A percentile compares a stretch with the other conserved stretches of the same genome.
phyloP scores from a whole-genome alignment of 352 stramenopile species.

The Phytophthora hibernalis region DNA sequence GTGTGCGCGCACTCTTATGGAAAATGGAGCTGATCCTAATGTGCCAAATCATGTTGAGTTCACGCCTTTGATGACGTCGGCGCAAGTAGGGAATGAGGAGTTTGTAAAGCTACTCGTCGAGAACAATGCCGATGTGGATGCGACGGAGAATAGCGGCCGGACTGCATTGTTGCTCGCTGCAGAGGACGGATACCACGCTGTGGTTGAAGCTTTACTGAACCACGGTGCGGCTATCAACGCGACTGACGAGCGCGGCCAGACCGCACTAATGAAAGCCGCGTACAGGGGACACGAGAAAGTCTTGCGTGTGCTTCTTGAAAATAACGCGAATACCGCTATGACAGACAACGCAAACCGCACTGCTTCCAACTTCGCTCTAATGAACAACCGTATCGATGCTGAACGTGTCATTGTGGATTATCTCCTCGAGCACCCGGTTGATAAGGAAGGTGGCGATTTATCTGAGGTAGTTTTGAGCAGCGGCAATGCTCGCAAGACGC shows the following conservation, averaged over 20 bases:
- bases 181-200: conserved; percentile 2
- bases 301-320: conserved; percentile 9
- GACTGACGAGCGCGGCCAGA: neutral
- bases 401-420: conserved; percentile 2
- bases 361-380: neutral
- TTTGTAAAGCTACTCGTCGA: conserved; percentile 4
- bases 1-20: neutral
- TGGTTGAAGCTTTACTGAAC: conserved; percentile 2
- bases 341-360: conserved; percentile 3
- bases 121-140: neutral
- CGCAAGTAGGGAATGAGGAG: neutral
- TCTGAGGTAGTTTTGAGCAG: neutral
- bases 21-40: neutral
- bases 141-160: neutral
- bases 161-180: conserved; percentile 6
- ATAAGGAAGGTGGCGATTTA: neutral
- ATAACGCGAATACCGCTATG: conserved; percentile 1
- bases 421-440: neutral
- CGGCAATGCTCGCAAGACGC: neutral
- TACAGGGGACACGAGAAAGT: conserved; percentile 14
- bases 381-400: conserved; percentile 12
- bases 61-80: conserved; percentile 6
- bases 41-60: neutral
- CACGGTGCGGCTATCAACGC: neutral
- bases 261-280: conserved; percentile 18